Conservation (phyloP, 2,329 filamentous ascomycete species). For the Botrytis aclada region DNA sequence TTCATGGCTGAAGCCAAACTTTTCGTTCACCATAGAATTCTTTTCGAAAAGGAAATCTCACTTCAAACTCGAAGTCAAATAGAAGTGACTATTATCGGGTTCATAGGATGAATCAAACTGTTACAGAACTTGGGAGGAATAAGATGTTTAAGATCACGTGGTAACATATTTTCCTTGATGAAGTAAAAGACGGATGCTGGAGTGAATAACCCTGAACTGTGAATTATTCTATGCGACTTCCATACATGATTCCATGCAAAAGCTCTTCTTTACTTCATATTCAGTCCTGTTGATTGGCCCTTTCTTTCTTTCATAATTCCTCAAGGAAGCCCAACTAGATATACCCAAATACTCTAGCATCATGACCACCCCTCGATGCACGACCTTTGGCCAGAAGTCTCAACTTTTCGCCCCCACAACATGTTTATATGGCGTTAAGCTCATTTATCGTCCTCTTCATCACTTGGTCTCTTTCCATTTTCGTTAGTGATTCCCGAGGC, state of each 20-base stretch:
- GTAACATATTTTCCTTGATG: neutral
- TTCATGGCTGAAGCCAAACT: neutral
- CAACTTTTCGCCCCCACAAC: no score
- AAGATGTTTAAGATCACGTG: neutral
- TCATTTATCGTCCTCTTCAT: no score
- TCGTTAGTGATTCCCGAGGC: accelerated
- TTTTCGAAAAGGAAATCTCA: neutral
- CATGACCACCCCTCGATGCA: no score
- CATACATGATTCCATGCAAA: no score
- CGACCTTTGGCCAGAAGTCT: no score
- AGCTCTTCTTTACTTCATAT: accelerated
- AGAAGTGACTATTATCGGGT: neutral
- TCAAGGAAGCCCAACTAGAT: accelerated
- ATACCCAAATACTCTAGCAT: neutral
- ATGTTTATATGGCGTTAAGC: no score
- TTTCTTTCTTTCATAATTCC: no score
- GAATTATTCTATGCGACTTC: no score
- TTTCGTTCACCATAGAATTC: neutral
- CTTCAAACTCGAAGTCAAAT: accelerated
- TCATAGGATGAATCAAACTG: neutral
- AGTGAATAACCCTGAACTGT: no score
- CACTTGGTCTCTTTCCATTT: neutral
- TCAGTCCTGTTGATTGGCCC: no score
- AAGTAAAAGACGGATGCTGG: neutral
- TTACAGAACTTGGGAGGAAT: neutral